These are phyloP conservation scores for Trichocladium antarcticum DNA, from an alignment of 495 filamentous ascomycete genomes.

Conservation along the genomic window DNA sequence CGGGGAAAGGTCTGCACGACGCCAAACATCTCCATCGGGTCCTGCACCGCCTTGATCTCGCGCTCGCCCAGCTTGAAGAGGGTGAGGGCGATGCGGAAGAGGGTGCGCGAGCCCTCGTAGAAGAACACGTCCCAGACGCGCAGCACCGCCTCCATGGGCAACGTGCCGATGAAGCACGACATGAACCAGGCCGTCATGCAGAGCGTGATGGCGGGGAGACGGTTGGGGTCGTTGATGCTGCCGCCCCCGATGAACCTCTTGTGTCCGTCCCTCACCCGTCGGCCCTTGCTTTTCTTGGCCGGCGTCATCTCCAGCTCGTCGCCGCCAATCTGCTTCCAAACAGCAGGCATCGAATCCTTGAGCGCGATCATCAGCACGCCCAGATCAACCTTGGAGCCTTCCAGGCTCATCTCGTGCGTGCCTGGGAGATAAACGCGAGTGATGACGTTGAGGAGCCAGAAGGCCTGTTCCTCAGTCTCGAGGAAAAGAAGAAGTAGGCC, in stretches of 20 bases:
- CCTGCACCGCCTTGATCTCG: slow-evolving; percentile 66
- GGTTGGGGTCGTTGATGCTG: slow-evolving; percentile 32
- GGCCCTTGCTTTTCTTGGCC: slow-evolving; percentile 37
- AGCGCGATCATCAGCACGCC: slow-evolving; percentile 83
- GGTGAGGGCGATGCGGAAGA: slow-evolving; percentile 86
- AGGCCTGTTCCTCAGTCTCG: slow-evolving; percentile 73
- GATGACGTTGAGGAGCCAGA: slow-evolving; percentile 90
- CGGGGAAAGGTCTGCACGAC: slow-evolving; percentile 86
- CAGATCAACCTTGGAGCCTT: slow-evolving; percentile 89
- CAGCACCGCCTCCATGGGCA: slow-evolving; percentile 81
- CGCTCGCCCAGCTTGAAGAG: slow-evolving; percentile 86
- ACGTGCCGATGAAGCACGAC: slow-evolving; percentile 84
- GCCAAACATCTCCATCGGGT: slow-evolving; percentile 94
- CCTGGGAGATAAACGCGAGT: slow-evolving; percentile 80
- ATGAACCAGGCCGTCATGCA: slow-evolving; percentile 98
- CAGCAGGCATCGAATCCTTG: slow-evolving; percentile 67
- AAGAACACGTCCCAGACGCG: slow-evolving; percentile 95
- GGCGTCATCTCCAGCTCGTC: slow-evolving; percentile 43
- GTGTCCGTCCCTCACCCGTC: slow-evolving; percentile 15
- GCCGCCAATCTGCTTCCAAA: slow-evolving; percentile 82
- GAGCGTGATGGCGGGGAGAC: slow-evolving; percentile 80
- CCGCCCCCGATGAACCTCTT: slow-evolving; percentile 11
- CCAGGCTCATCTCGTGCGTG: slow-evolving; percentile 83
- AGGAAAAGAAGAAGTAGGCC: slow-evolving; percentile 90
- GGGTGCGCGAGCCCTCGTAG: slow-evolving; percentile 86